These are phyloP conservation scores for Pelargonium nanum DNA, from an alignment of 345 rosid genomes.

Conservation along the genomic window DNA sequence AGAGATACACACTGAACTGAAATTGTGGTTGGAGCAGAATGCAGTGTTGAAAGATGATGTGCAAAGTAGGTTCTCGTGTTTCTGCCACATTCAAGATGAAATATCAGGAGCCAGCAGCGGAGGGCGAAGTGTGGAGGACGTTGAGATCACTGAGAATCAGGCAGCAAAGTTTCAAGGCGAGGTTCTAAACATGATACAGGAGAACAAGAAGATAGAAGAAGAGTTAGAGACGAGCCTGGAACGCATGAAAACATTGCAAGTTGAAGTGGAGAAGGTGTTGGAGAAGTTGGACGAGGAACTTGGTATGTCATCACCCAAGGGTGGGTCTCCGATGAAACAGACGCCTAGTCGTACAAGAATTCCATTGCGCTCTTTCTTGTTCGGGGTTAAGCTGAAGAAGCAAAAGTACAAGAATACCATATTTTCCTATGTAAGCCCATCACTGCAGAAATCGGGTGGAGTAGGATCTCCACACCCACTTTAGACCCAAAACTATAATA, in stretches of 20 bases:
- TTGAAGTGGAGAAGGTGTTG: slow-evolving; percentile 41
- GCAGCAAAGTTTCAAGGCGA: slow-evolving; percentile 85
- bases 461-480: slow-evolving; percentile 2
- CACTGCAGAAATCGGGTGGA: slow-evolving; percentile 36
- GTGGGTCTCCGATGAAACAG: slow-evolving; percentile 11
- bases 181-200: slow-evolving; percentile 82
- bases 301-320: slow-evolving; percentile 24
- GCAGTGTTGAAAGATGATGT: slow-evolving; percentile 58
- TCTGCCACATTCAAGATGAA: slow-evolving; percentile 59
- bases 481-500: too few species aligned
- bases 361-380: slow-evolving; percentile 70
- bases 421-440: slow-evolving; percentile 53
- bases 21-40: slow-evolving; percentile 71
- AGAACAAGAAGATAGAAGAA: slow-evolving; percentile 49
- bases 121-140: slow-evolving; percentile 18
- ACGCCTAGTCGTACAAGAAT: slow-evolving; percentile 33
- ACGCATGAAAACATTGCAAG: slow-evolving; percentile 30
- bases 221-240: slow-evolving; percentile 51
- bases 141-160: slow-evolving; percentile 42
- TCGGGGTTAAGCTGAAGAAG: slow-evolving; percentile 74
- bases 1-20: slow-evolving; percentile 62
- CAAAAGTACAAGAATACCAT: slow-evolving; percentile 29
- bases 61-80: slow-evolving; percentile 38
- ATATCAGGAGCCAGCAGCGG: slow-evolving; percentile 35
- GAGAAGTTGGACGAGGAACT: slow-evolving; percentile 44